phyloP scores from a whole-genome alignment of 2,329 filamentous ascomycete genomes.

The Fusarium sulawesiense region DNA sequence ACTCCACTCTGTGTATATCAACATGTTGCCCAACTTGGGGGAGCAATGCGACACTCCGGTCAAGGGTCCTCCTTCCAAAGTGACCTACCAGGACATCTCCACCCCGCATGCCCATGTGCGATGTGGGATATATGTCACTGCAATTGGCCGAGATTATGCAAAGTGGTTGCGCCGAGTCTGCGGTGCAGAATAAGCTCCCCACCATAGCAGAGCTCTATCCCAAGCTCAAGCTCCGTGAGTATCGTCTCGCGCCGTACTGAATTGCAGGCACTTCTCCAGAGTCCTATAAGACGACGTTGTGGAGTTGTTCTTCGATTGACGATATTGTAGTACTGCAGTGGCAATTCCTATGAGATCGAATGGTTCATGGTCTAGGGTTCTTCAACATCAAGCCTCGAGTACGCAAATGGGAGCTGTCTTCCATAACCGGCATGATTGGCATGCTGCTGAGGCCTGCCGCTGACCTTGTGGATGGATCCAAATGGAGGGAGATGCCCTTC shows the following conservation, averaged over 20 bases:
- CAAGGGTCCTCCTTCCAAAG: slow-evolving; percentile 17
- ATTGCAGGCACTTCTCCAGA: slow-evolving; percentile 13
- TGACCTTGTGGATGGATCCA: slow-evolving; percentile 21
- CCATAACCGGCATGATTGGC: slow-evolving; percentile 26
- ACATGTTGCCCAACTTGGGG: slow-evolving; percentile 17
- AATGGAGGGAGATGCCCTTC: not conserved
- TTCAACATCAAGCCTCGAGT: not conserved
- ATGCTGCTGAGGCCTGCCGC: slow-evolving; percentile 36
- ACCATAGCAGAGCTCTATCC: slow-evolving; percentile 16
- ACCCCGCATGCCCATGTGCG: slow-evolving; percentile 39
- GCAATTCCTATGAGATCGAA: slow-evolving; percentile 13
- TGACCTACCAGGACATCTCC: slow-evolving; percentile 2
- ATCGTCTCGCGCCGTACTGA: slow-evolving; percentile 30
- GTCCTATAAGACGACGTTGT: not conserved
- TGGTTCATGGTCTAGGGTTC: slow-evolving; percentile 3
- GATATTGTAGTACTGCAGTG: slow-evolving; percentile 26
- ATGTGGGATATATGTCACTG: slow-evolving; percentile 13
- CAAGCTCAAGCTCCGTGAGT: slow-evolving; percentile 22
- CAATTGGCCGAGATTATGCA: slow-evolving; percentile 34
- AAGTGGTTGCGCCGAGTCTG: slow-evolving; percentile 27
- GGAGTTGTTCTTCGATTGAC: not conserved
- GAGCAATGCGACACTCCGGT: slow-evolving; percentile 21
- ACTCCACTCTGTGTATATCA: slow-evolving; percentile 35
- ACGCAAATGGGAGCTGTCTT: slow-evolving; percentile 12
- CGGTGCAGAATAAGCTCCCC: slow-evolving; percentile 29